Base-by-base conservation (phyloP, 2,329 filamentous ascomycete species). In the Diaporthe velutina region DNA sequence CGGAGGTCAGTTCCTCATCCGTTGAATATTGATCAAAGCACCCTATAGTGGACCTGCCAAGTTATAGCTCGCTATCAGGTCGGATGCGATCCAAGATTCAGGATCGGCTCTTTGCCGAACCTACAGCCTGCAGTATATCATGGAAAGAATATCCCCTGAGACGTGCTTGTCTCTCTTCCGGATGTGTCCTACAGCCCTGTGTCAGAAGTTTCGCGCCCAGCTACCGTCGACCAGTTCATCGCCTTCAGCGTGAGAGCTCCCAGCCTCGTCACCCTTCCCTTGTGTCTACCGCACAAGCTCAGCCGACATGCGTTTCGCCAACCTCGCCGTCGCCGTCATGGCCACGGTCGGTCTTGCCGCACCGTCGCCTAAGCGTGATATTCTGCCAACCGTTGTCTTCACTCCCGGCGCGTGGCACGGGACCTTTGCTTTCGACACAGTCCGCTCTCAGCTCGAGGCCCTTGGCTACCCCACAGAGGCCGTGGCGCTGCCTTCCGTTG, bases 321-420 rank as follows among this genome's bases (percentile, higher is more conserved):
- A n/a, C 61, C 61, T 66, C 45, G 57, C 71, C 33, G 33, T 73
- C 35, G 48, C 71, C 9, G 33, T 45, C 58, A 52, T 73, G 42
- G 48, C 28, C 48, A 64, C 71, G 30, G 45, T 30, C 35, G 60
- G 48, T 60, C 58, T 73, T 13, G 71, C 71, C 38, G 60, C 71
- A 25, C 71, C 71, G 3, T 40, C 70, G 10, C 6, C 58, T 1
- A 68, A 52, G n/a, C 48, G 71, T 12, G 71, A 73, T 45, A 30
- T 67, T 19, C 60, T 73, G 48, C 73, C 73, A 2, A 74, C 79
- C 30, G 79, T 86, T 25, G 78, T 86, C 22, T 81, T 86, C 66
- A 81, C 81, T 15, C 83, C 83, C 0, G 85, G 85, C 19, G 84
- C 84, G 19, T 86, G 84, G 83, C 79, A 85, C 68, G 76, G 76